These are phyloP conservation scores for Chenopodium suecicum DNA, from an alignment of 148 eudicot genomes.

Conservation along the genomic window DNA sequence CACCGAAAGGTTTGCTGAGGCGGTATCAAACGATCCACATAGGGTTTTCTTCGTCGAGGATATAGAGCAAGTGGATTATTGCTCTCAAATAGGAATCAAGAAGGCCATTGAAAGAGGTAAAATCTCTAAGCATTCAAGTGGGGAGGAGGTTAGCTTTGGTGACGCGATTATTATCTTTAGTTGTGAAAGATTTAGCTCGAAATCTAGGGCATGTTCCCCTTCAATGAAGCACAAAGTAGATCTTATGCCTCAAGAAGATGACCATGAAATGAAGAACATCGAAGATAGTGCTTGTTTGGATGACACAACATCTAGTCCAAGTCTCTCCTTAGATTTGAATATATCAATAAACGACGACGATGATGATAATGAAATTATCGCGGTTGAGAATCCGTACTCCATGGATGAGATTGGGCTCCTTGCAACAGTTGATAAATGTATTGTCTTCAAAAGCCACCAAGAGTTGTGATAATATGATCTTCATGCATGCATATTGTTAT, in stretches of 20 bases:
- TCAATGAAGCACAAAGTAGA: slow-evolving; percentile 38
- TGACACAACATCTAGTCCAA: slow-evolving; percentile 34
- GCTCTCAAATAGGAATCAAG: slow-evolving; percentile 64
- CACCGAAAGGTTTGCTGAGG: slow-evolving; percentile 49
- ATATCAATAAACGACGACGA: slow-evolving; percentile 42
- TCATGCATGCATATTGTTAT: slow-evolving; percentile 1
- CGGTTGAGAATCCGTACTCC: slow-evolving; percentile 20
- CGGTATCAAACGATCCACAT: slow-evolving; percentile 52
- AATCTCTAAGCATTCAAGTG: slow-evolving; percentile 32
- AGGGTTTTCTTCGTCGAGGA: slow-evolving; percentile 83
- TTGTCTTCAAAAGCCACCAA: slow-evolving; percentile 44
- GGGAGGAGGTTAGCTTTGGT: slow-evolving; percentile 55
- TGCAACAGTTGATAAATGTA: slow-evolving; percentile 53
- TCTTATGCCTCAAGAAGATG: slow-evolving; percentile 25
- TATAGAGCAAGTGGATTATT: slow-evolving; percentile 64
- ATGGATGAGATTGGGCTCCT: slow-evolving; percentile 63
- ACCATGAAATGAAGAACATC: slow-evolving; percentile 1
- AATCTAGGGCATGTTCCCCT: slow-evolving; percentile 66
- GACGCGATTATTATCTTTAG: slow-evolving; percentile 74
- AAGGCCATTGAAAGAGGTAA: slow-evolving; percentile 73
- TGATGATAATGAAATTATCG: slow-evolving; percentile 17
- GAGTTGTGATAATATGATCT: slow-evolving; percentile 41
- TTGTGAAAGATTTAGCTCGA: slow-evolving; percentile 59
- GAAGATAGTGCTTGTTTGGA: slow-evolving; percentile 11
- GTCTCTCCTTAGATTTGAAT: slow-evolving; percentile 71